Evolutionary conservation across 176 grass and related monocot species (phyloP).

Genomic region (Paspalum vaginatum): DNA sequence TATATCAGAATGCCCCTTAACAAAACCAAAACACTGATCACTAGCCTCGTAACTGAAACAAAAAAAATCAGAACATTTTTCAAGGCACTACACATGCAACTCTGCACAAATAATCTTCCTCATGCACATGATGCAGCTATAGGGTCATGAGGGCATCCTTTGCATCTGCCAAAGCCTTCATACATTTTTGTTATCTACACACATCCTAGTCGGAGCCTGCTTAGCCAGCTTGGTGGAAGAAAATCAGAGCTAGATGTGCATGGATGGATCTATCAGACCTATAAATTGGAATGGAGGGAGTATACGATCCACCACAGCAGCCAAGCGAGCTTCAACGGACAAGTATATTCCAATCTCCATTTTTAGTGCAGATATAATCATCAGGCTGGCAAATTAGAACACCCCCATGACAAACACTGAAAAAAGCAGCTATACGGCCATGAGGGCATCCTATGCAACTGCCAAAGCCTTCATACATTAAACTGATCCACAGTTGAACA

Average conservation of each 20-base stretch:
- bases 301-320: not conserved
- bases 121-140: not conserved
- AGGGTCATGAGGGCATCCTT: not conserved
- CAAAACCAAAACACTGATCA: not conserved
- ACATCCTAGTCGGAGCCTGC: not conserved
- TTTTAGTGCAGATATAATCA: constrained; percentile 34
- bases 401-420: not conserved
- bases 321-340: not conserved
- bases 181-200: not conserved
- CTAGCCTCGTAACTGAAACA: not conserved
- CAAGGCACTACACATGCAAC: not conserved
- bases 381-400: constrained; percentile 30
- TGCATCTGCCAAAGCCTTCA: constrained; percentile 16
- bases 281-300: not conserved
- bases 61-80: not conserved
- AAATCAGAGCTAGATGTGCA: not conserved
- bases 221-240: constrained; percentile 13
- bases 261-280: not conserved
- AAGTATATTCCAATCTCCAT: constrained; percentile 23
- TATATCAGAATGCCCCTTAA: constrained; percentile 15
- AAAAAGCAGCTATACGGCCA: too few species aligned
- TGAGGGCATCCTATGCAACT: too few species aligned
- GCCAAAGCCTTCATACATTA: too few species aligned
- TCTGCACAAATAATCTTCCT: not conserved
- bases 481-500: not conserved